phyloP scores from a whole-genome alignment of 495 filamentous ascomycete genomes.

The Symbiotaphrina buchneri region DNA sequence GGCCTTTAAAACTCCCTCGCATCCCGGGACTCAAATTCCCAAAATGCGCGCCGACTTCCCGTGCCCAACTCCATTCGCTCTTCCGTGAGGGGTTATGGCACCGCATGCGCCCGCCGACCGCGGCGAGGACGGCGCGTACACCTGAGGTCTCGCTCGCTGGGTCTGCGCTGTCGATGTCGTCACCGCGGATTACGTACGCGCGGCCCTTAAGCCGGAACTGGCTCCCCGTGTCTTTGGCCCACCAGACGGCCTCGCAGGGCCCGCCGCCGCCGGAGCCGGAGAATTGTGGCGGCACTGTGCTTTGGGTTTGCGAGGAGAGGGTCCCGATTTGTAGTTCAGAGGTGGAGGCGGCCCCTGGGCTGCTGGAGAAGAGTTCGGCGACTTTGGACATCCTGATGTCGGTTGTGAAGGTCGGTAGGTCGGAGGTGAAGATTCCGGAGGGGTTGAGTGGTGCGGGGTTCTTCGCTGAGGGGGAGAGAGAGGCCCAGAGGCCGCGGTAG shows the following conservation, averaged over 20 bases:
- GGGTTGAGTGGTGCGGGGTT: constrained; percentile 46
- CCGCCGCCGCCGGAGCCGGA: constrained; percentile 42
- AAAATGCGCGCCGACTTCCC: constrained; percentile 68
- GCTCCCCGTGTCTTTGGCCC: constrained; percentile 42
- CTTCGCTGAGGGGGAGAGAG: constrained; percentile 42
- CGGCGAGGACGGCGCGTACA: constrained; percentile 17
- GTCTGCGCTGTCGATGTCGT: constrained; percentile 17
- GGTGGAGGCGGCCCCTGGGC: constrained; percentile 12
- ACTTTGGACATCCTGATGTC: constrained; percentile 75
- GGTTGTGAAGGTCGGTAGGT: constrained; percentile 64
- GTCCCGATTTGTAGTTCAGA: constrained; percentile 15
- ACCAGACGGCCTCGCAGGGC: constrained; percentile 64
- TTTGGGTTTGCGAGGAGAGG: no score
- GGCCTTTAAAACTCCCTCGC: no score
- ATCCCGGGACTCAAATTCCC: constrained; percentile 56
- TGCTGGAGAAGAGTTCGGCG: constrained; percentile 32
- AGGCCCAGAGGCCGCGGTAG: constrained; percentile 65
- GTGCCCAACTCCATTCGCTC: constrained; percentile 37
- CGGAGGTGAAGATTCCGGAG: constrained; percentile 39
- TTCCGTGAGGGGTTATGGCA: background rate
- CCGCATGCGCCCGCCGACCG: constrained; percentile 20
- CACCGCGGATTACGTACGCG: constrained; percentile 25
- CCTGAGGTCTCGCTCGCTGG: constrained; percentile 21
- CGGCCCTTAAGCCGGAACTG: constrained; percentile 72
- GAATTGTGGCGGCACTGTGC: no score